Evolutionary conservation across 495 filamentous ascomycete species (phyloP).

Genomic region (Amphirosellinia nigrospora): DNA sequence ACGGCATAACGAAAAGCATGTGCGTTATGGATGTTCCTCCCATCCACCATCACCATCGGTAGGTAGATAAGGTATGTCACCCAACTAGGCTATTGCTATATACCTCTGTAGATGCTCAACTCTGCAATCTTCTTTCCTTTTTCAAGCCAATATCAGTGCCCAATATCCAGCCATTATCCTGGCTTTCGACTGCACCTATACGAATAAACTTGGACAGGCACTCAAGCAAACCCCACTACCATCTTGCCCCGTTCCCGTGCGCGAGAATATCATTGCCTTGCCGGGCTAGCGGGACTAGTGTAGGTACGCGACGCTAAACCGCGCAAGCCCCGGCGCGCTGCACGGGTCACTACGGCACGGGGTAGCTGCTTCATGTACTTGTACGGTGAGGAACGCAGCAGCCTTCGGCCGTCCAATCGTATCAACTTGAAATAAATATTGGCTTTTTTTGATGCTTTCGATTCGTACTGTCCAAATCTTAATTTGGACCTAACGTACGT

Average conservation of each 20-base stretch:
- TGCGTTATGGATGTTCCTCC: not conserved
- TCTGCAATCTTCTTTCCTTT: not conserved
- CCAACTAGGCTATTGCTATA: not conserved
- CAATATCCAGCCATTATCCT: not conserved
- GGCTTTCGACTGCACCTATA: not conserved
- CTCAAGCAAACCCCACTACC: not conserved
- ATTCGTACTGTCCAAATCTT: not conserved
- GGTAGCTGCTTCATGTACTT: no score
- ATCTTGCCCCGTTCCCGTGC: constrained; percentile 6
- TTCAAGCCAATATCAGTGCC: not conserved
- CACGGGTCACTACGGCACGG: constrained; percentile 2
- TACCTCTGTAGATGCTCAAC: not conserved
- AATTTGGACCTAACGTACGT: not conserved
- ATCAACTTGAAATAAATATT: not conserved
- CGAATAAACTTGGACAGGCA: constrained; percentile 1
- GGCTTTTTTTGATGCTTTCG: not conserved
- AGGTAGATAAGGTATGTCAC: not conserved
- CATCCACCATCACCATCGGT: not conserved
- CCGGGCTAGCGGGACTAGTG: not conserved
- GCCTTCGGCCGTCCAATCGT: constrained; percentile 5
- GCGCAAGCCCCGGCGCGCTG: constrained; percentile 16
- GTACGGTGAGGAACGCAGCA: not conserved
- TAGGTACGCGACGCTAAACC: not conserved
- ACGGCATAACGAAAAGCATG: not conserved
- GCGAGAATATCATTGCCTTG: constrained; percentile 9